These are phyloP conservation scores for Gossypium herbaceum DNA, from an alignment of 345 rosid species.

Conservation along the genomic window DNA sequence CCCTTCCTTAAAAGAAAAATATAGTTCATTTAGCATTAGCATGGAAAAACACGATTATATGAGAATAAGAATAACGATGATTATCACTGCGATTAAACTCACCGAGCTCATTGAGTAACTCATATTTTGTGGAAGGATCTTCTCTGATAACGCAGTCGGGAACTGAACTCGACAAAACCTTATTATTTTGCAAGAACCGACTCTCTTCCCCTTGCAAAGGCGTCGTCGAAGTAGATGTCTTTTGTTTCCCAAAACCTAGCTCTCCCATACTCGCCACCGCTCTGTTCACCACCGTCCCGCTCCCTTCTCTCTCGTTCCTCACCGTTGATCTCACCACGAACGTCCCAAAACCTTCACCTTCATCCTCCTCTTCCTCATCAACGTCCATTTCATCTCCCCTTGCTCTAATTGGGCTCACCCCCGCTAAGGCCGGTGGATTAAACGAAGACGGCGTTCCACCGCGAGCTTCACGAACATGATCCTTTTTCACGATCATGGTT, in stretches of 20 bases:
- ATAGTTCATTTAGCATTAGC: background rate
- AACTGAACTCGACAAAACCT: constrained; percentile 75
- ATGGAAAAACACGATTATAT: background rate
- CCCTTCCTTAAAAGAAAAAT: background rate
- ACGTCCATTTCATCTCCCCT: constrained; percentile 24
- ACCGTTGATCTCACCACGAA: constrained; percentile 66
- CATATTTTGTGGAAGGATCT: constrained; percentile 94
- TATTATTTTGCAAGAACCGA: constrained; percentile 45
- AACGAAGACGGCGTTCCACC: constrained; percentile 27
- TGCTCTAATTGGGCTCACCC: constrained; percentile 24
- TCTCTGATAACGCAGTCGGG: constrained; percentile 81
- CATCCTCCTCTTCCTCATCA: background rate
- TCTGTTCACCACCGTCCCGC: constrained; percentile 56
- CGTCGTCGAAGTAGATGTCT: constrained; percentile 36
- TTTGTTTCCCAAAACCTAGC: constrained; percentile 53
- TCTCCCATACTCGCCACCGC: constrained; percentile 55
- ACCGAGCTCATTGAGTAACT: constrained; percentile 94
- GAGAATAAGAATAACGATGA: background rate
- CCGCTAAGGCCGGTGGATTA: constrained; percentile 16
- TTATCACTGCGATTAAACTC: constrained; percentile 9
- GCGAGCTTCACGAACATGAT: constrained; percentile 29
- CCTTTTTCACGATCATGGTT: constrained; percentile 75
- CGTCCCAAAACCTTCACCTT: constrained; percentile 62
- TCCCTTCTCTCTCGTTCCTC: constrained; percentile 19
- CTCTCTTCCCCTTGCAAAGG: constrained; percentile 44